Evolutionary conservation across 176 grass and related monocot species (phyloP), one percentile per base, ranked within the genome.

Genomic region (Oryza officinalis): DNA sequence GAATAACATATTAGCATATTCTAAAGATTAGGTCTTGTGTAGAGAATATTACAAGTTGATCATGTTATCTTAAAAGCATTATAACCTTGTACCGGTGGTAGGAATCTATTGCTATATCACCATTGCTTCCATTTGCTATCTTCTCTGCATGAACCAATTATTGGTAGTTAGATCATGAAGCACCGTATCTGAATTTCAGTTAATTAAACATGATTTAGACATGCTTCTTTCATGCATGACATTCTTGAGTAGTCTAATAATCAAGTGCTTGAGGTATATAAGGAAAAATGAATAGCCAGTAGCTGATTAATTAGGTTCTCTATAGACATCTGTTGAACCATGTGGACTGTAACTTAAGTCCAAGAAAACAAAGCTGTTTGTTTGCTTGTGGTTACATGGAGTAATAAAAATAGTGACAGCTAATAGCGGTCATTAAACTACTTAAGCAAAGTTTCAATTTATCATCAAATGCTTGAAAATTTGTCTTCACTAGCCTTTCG

Each of bases 21-120:
- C 50, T 84, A 94, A 63, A 27, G 76, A 25, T 10, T 75, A 35
- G 25, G 20, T 10, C 72, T 38, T 68, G 31, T 68, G 31, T 71
- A 67, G 12, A 70, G 69, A 82, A 76, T 41, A 50, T 61, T 60
- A 23, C 49, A 60, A 23, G 13, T 22, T 54, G 26, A 27, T 82
- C 54, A 63, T 26, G 43, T 13, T 70, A 63, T 20, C 26, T 18
- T 68, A 22, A 77, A 65, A 25, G 25, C 49, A 43, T 27, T 68
- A n/a, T n/a, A n/a, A 97, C 92, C 88, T 92, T 87, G 47, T 97
- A 97, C 10, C 77, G 88, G 74, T 94, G 94, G 70, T 94, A 97
- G 11, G 90, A 90, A 65, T 97, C 88, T 68, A 97, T 90, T 26
- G 92, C 90, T 47, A 89, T 47, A 60, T 97, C 92, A 76, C 92